These are phyloP conservation scores for Ceratocystiopsis minuta DNA, from an alignment of 2,329 filamentous ascomycete species.

Conservation along the genomic window DNA sequence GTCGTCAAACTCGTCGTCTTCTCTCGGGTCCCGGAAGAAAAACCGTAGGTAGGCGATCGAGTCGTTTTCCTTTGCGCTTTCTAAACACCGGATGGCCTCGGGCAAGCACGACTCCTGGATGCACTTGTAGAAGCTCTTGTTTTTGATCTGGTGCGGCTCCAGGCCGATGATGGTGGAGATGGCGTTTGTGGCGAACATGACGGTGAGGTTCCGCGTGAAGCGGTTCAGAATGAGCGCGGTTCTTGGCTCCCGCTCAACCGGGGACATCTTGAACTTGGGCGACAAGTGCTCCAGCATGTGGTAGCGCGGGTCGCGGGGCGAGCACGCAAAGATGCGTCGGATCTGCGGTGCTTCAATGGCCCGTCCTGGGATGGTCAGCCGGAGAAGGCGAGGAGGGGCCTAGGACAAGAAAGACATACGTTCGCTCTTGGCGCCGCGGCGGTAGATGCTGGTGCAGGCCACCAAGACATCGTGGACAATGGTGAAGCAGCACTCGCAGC, in stretches of 20 bases:
- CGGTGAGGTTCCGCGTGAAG: conserved; percentile 63
- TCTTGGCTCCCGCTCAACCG: conserved; percentile 55
- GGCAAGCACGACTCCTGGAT: conserved; percentile 61
- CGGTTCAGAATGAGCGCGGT: conserved; percentile 74
- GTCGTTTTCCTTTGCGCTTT: conserved; percentile 76
- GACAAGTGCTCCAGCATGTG: conserved; percentile 80
- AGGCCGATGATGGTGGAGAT: conserved; percentile 61
- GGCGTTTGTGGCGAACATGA: conserved; percentile 75
- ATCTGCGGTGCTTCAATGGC: conserved; percentile 63
- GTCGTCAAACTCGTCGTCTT: conserved; percentile 29
- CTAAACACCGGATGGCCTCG: conserved; percentile 61
- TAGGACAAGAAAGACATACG: conserved; percentile 29
- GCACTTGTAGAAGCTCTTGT: conserved; percentile 74
- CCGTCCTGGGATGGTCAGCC: conserved; percentile 34
- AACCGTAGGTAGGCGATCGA: conserved; percentile 82
- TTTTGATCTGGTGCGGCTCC: conserved; percentile 46
- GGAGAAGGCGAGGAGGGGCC: neutral
- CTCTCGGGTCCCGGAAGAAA: conserved; percentile 59
- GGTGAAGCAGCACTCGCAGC: conserved; percentile 79
- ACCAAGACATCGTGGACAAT: conserved; percentile 78
- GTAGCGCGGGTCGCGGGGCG: conserved; percentile 66
- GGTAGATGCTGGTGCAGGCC: conserved; percentile 66
- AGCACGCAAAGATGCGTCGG: conserved; percentile 62
- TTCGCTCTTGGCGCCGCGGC: conserved; percentile 47
- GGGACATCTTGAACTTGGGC: conserved; percentile 52